phyloP scores from a whole-genome alignment of 495 filamentous ascomycete genomes.

The Bryoglossum gracile region DNA sequence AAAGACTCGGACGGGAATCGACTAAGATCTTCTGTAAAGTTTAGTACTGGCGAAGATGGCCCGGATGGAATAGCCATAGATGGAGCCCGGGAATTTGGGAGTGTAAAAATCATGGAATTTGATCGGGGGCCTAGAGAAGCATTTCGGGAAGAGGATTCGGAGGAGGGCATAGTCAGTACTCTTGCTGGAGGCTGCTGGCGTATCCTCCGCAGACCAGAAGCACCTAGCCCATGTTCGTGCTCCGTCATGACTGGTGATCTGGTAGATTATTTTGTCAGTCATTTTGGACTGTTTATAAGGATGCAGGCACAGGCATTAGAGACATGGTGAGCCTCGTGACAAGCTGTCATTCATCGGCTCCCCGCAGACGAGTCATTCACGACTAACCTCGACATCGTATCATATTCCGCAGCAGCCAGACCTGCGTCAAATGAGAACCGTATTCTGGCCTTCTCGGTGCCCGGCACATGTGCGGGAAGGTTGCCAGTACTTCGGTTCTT shows the following conservation, averaged over 20 bases:
- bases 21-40: slow-evolving; percentile 78
- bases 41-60: slow-evolving; percentile 56
- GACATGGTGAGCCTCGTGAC: slow-evolving; percentile 26
- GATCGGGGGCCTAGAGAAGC: slow-evolving; percentile 56
- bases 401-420: slow-evolving; percentile 38
- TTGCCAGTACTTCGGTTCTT: slow-evolving; percentile 60
- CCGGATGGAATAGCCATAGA: slow-evolving; percentile 32
- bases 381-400: slow-evolving; percentile 44
- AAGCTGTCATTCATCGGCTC: not conserved
- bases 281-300: slow-evolving; percentile 8
- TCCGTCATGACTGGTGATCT: slow-evolving; percentile 47
- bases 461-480: slow-evolving; percentile 38
- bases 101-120: slow-evolving; percentile 52
- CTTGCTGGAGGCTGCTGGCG: slow-evolving; percentile 68
- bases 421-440: slow-evolving; percentile 52
- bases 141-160: slow-evolving; percentile 48
- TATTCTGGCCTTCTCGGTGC: slow-evolving; percentile 35
- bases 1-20: slow-evolving; percentile 93
- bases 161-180: slow-evolving; percentile 55
- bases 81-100: slow-evolving; percentile 29
- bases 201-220: slow-evolving; percentile 84
- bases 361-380: slow-evolving; percentile 1
- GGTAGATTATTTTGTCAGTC: slow-evolving; percentile 18
- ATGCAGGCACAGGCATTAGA: slow-evolving; percentile 9
- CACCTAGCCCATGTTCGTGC: slow-evolving; percentile 50